Evolutionary conservation across 257 asterid genomes (phyloP).

Genomic region (Solanum etuberosum): DNA sequence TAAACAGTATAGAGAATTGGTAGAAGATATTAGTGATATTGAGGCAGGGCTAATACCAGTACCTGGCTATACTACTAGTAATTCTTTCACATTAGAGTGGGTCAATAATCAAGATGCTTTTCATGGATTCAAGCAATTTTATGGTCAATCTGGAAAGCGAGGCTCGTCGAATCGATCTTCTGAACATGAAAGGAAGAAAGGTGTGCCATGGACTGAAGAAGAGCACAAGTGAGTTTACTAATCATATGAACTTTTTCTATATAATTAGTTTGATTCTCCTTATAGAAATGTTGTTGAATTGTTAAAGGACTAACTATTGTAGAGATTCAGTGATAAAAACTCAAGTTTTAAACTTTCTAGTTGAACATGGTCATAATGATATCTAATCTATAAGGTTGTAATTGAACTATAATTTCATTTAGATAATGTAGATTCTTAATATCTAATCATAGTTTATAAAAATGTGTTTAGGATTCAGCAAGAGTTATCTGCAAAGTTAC

Average conservation of each 20-base stretch:
- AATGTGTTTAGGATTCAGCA: background rate
- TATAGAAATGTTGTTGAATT: background rate
- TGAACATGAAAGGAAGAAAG: conserved; percentile 82
- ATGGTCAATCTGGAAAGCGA: conserved; percentile 33
- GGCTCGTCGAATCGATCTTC: conserved; percentile 24
- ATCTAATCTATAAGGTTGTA: background rate
- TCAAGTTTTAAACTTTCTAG: background rate
- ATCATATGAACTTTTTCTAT: background rate
- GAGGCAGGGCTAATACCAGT: conserved; percentile 71
- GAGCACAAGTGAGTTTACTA: conserved; percentile 56
- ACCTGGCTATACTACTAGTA: conserved; percentile 36
- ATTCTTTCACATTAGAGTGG: conserved; percentile 61
- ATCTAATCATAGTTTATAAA: background rate
- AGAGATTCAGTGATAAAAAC: background rate
- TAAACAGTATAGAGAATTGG: conserved; percentile 19
- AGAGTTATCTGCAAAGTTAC: background rate
- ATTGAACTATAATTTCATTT: background rate
- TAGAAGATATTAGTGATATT: conserved; percentile 32
- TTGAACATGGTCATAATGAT: background rate
- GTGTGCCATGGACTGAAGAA: conserved; percentile 96
- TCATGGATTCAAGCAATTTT: conserved; percentile 22
- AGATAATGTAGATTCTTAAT: background rate
- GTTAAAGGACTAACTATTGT: background rate
- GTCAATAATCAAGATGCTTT: conserved; percentile 10
- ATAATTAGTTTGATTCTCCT: background rate